Evolutionary conservation across 306 rosid genomes (phyloP), one percentile per base, ranked within the genome.

Genomic region (Vigna nakashimae): DNA sequence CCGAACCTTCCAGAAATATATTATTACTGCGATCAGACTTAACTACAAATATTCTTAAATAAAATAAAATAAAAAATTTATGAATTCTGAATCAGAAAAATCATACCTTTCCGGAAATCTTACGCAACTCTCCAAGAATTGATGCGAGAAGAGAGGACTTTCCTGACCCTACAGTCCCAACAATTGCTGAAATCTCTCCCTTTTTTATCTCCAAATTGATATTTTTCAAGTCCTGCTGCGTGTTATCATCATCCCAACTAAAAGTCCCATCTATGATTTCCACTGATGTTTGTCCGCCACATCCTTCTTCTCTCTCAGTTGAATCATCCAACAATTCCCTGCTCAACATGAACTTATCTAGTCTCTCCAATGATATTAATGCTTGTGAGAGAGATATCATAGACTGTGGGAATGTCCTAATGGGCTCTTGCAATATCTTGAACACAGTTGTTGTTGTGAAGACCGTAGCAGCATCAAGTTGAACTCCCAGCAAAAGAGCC

Each of bases 131-230:
- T 13, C 96, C 96, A 16, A 92, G 91, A 87, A 92, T 65, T 12
- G 97, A 87, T 2, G 91, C 86, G 2, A 92, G 85, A 48, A 92
- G 89, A 50, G 97, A 92, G 70, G 97, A 92, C 75, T 92, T 92
- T 51, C 97, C 97, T 7, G 93, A 89, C 42, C 97, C 97, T 2
- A 92, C 97, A 10, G 89, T 92, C 48, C 97, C 97, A 42, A 92
- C 97, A 73, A 92, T 74, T 50, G 92, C 93, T 0, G 96, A 77
- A 56, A 90, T 85, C 53, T 89, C 83, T 1, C 96, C 96, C 80
- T 83, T 84, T 6, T 79, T 83, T 17, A 92, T 82, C 36, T 53
- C 59, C 69, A 92, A 67, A 80, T 86, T 85, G 11, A 92, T 72
- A 50, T 83, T 77, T 75, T 86, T 89, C 87, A 92, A 84, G 69